phyloP scores from a whole-genome alignment of 2,329 filamentous ascomycete species.

The Hypomyces rosellus region DNA sequence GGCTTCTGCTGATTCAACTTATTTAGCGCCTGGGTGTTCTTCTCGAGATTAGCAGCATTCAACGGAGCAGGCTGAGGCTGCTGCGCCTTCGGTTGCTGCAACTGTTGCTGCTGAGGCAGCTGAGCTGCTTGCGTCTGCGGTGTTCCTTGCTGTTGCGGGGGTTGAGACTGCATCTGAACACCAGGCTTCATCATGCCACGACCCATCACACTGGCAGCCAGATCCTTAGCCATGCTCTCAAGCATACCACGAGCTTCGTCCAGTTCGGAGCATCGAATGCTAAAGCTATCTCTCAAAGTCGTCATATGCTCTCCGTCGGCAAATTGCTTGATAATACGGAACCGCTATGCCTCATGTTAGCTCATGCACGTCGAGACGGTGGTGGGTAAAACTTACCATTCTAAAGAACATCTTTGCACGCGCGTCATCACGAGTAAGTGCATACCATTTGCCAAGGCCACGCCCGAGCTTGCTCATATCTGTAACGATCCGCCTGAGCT shows the following conservation, averaged over 20 bases:
- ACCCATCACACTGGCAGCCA: slow-evolving; percentile 26
- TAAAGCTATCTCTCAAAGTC: slow-evolving; percentile 42
- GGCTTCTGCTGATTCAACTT: slow-evolving; percentile 36
- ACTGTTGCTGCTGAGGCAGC: slow-evolving; percentile 17
- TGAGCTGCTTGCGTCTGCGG: slow-evolving; percentile 20
- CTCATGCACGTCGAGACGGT: not conserved
- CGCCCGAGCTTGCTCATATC: slow-evolving; percentile 41
- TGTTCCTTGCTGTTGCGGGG: slow-evolving; percentile 19
- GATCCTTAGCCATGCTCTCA: slow-evolving; percentile 46
- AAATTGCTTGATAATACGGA: slow-evolving; percentile 49
- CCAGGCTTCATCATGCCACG: slow-evolving; percentile 21
- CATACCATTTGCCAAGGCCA: slow-evolving; percentile 42
- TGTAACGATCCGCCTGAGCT: slow-evolving; percentile 34
- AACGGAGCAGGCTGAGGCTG: slow-evolving; percentile 27
- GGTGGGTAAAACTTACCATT: slow-evolving; percentile 36
- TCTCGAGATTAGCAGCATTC: slow-evolving; percentile 45
- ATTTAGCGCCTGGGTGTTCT: slow-evolving; percentile 42
- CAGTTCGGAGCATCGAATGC: slow-evolving; percentile 45
- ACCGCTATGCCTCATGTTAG: slow-evolving; percentile 40
- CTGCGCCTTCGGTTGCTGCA: slow-evolving; percentile 19
- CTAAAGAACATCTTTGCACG: slow-evolving; percentile 48
- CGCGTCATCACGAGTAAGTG: slow-evolving; percentile 40
- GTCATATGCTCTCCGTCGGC: slow-evolving; percentile 41
- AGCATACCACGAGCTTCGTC: slow-evolving; percentile 43
- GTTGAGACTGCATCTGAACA: slow-evolving; percentile 7